Conservation (phyloP, 305 asterid genomes). For the Fraxinus floribunda region DNA sequence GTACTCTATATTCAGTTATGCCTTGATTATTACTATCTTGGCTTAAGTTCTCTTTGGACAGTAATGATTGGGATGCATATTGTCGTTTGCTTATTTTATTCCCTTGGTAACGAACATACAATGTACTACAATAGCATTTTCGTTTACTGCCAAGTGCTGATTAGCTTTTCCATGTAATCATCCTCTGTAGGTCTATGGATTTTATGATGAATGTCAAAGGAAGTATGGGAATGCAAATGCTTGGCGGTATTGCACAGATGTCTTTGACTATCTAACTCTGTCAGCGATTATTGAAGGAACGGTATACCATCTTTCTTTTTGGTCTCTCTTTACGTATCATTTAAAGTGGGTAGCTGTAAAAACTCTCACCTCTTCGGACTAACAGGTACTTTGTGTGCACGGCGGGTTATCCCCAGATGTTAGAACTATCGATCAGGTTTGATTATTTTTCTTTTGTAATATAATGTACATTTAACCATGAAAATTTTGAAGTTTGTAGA, state of each 20-base stretch:
- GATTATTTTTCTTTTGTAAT: slow-evolving; percentile 16
- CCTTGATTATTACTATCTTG: neutral
- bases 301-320: slow-evolving; percentile 42
- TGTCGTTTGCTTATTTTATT: slow-evolving; percentile 6
- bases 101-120: slow-evolving; percentile 2
- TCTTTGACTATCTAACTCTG: slow-evolving; percentile 87
- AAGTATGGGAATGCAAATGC: slow-evolving; percentile 98
- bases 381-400: slow-evolving; percentile 92
- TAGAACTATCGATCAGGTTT: slow-evolving; percentile 94
- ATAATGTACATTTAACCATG: neutral
- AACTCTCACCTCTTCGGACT: slow-evolving; percentile 23
- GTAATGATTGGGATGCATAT: neutral
- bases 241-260: slow-evolving; percentile 99
- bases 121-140: slow-evolving; percentile 6
- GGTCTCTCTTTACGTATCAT: slow-evolving; percentile 1
- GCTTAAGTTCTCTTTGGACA: slow-evolving; percentile 20
- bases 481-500: neutral
- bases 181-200: slow-evolving; percentile 81
- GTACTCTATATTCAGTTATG: neutral
- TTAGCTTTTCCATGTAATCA: slow-evolving; percentile 14
- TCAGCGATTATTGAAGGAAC: slow-evolving; percentile 97
- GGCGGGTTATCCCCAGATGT: slow-evolving; percentile 98
- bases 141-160: slow-evolving; percentile 16
- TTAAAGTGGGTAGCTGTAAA: neutral
- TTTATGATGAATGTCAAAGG: slow-evolving; percentile 96